Percentiles rank a stretch among this genome's conserved stretches.
Evolutionary conservation across 805 yeast genomes (phyloP).

Genomic region (Wickerhamomyces sydowiorum): DNA sequence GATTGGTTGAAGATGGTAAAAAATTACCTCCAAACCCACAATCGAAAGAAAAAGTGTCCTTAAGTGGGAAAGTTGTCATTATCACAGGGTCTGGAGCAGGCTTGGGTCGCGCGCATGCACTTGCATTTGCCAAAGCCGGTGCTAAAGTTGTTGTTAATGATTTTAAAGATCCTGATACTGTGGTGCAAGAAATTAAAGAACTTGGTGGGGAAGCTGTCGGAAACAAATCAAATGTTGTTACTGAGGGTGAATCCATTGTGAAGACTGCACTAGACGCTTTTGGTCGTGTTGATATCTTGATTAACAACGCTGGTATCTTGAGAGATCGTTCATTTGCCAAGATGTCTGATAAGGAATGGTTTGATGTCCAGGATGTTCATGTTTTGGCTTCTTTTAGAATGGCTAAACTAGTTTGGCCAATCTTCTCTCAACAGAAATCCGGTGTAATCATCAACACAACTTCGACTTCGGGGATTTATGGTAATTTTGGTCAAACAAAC

Average conservation of each 20-base stretch:
- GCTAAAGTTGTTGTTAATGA: slow-evolving; percentile 95
- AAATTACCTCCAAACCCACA: slow-evolving; percentile 53
- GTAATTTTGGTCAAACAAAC: slow-evolving; percentile 96
- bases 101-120: slow-evolving; percentile 86
- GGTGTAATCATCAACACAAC: slow-evolving; percentile 87
- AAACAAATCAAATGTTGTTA: slow-evolving; percentile 76
- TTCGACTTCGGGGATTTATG: slow-evolving; percentile 95
- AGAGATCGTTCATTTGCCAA: slow-evolving; percentile 85
- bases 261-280: slow-evolving; percentile 68
- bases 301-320: slow-evolving; percentile 93
- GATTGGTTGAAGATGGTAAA: slow-evolving; percentile 47
- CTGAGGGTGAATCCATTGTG: slow-evolving; percentile 68
- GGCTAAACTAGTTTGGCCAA: slow-evolving; percentile 90
- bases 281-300: slow-evolving; percentile 79
- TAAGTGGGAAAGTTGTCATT: slow-evolving; percentile 80
- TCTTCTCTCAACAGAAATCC: slow-evolving; percentile 67
- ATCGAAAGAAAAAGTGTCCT: slow-evolving; percentile 49
- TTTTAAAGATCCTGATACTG: slow-evolving; percentile 64
- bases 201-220: slow-evolving; percentile 79
- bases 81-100: slow-evolving; percentile 97
- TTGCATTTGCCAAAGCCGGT: slow-evolving; percentile 81
- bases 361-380: slow-evolving; percentile 74
- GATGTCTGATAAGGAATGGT: slow-evolving; percentile 83
- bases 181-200: slow-evolving; percentile 68
- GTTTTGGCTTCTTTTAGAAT: slow-evolving; percentile 74